Evolutionary conservation across 2,329 filamentous ascomycete genomes (phyloP), one percentile per base, ranked within the genome.

Genomic region (Colletotrichum scovillei): DNA sequence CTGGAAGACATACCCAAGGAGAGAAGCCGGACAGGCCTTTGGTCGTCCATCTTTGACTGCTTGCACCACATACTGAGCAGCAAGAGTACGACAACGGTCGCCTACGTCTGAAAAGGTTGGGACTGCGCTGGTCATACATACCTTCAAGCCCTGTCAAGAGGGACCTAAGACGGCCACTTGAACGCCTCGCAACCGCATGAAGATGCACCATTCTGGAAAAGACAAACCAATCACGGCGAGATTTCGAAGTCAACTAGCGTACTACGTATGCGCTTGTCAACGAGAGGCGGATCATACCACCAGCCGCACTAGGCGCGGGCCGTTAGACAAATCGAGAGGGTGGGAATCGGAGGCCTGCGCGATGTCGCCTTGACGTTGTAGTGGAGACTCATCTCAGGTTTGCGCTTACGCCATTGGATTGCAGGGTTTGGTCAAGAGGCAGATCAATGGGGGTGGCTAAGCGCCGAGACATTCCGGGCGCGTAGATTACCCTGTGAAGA

Each of bases 21-120:
- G 3, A 73, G 55, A 16, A 73, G 59, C 1, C 70, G 67, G 24
- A 73, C 55, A 14, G 70, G 70, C 8, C 67, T 67, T 24, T 65
- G 5, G 8, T 62, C 24, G 49, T 56, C 55, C 59, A 67, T 59
- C 12, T 9, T 38, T 9, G 57, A 14, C 38, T 22, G 11, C 30
- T 22, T 59, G 11, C n/a, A 42, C n/a, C 12, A 16, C 19, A 59
- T 4, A 0, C 4, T 59, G 7, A 9, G 16, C n/a, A 26, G 5
- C 7, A 22, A 16, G 35, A 42, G 57, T 38, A 38, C n/a, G 22
- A 26, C 22, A 28, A 12, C 4, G 22, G 28, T 28, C 12, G 9
- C 26, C 5, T 14, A 32, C 9, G 16, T 49, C n/a, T n/a, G 5
- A 16, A 32, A 22, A 24, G 42, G 53, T 16, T 52, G 49, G 67